A percentile compares a stretch with the other conserved stretches of the same genome.
These are phyloP conservation scores for Ensete glaucum DNA, from an alignment of 176 grass and related monocot genomes.

Conservation along the genomic window DNA sequence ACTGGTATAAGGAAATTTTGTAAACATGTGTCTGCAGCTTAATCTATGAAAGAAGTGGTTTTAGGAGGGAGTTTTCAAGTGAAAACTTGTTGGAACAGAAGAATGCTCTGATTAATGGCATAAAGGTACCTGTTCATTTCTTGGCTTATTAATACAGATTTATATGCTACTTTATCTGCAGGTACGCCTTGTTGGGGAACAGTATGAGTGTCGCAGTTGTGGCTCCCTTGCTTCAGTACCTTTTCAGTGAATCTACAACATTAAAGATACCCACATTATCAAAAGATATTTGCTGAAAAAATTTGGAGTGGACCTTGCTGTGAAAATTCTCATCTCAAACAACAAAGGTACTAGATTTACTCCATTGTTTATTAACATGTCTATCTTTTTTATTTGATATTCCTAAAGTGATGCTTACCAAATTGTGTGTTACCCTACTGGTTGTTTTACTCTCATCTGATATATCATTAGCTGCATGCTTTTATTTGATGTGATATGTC, in stretches of 20 bases:
- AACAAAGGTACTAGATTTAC: background rate
- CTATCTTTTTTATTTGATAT: background rate
- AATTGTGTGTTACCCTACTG: background rate
- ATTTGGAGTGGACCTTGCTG: background rate
- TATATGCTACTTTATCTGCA: conserved; percentile 20
- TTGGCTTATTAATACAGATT: background rate
- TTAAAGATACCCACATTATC: background rate
- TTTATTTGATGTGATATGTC: too few species aligned
- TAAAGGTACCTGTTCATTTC: background rate
- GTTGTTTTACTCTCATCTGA: too few species aligned
- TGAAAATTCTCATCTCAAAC: background rate
- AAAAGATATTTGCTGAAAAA: background rate
- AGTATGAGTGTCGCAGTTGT: conserved; percentile 86
- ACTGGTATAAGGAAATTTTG: background rate
- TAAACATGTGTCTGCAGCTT: background rate
- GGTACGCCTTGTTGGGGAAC: conserved; percentile 90
- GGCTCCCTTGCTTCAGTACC: conserved; percentile 55
- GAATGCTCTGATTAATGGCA: background rate
- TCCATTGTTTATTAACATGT: background rate
- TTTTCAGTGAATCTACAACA: conserved; percentile 30
- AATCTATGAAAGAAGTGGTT: background rate
- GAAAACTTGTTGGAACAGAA: background rate
- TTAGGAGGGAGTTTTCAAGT: background rate
- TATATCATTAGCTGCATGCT: too few species aligned
- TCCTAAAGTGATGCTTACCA: background rate